Base-by-base conservation (phyloP, 1,284 basidiomycete species). In the Rhodotorula sp. region DNA sequence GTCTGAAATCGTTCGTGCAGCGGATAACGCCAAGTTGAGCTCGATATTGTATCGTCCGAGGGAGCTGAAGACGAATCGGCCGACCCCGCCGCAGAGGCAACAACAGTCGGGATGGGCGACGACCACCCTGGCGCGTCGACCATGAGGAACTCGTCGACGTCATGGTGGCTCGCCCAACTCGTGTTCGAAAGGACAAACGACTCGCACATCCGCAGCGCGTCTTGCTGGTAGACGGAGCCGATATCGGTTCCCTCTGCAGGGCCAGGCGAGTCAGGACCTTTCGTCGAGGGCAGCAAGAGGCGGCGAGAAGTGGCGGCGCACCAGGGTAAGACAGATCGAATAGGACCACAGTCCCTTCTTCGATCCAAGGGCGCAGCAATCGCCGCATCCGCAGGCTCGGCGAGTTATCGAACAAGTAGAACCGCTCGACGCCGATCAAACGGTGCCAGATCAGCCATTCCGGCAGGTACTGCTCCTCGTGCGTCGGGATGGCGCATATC, bases 81-180 rank as follows among this genome's bases (percentile, higher is more conserved):
- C 14, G 62, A 21, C 51, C 8, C 3, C 5, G 52, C 48, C 34
- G 21, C 12, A 21, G 56, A 10, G 2, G 23, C 10, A 16, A 20
- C 5, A 15, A n/a, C 34, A 15, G 64, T 46, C 2, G 73, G 73
- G 23, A 70, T 16, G 3, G 64, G 47, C 1, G 70, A 52, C 16
- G 60, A 51, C 70, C 67, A 72, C 5, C 66, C 70, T 0, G 66
- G 65, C 10, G 73, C 65, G 43, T 72, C 68, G 66, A 72, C 70
- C 47, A 70, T 63, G 51, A 75, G 65, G 61, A 75, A 75, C 48
- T 75, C 73, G 68, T 75, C 73, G 49, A 75, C 68, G 68, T 75
- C 73, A 66, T 71, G 68, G 49, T 75, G 73, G 26, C 59, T 65
- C 16, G 62, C 73, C 73, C 73, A 75, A 3, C 46, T 52, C 3